Conservation (phyloP, 192 early-diverging fungal genomes). For the Obelidium mucronatum region DNA sequence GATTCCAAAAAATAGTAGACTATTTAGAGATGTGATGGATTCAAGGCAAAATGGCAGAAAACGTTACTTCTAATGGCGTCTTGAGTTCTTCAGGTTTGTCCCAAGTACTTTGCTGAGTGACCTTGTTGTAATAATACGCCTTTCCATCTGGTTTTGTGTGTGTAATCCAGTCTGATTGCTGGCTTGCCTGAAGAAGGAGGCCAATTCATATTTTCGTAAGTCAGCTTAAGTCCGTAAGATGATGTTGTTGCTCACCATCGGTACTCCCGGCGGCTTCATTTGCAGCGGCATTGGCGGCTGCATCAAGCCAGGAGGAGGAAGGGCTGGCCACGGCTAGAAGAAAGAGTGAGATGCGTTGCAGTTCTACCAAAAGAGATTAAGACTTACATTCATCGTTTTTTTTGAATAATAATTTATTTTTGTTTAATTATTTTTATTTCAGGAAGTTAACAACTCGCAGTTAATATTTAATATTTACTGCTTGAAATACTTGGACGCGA, state of each 20-base stretch:
- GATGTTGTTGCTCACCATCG: no score
- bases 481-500: no score
- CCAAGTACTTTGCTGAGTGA: conserved; percentile 84
- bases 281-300: neutral
- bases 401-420: neutral
- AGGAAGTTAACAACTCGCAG: no score
- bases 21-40: neutral
- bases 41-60: neutral
- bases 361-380: neutral
- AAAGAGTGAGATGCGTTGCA: neutral
- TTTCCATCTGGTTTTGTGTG: conserved; percentile 83
- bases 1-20: no score
- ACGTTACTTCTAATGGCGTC: conserved; percentile 71
- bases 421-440: no score
- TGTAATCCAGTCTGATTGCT: conserved; percentile 67
- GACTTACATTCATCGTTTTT: neutral
- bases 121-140: conserved; percentile 84
- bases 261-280: conserved; percentile 11
- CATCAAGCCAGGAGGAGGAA: conserved; percentile 1
- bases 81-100: conserved; percentile 94
- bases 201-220: no score
- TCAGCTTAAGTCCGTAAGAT: no score
- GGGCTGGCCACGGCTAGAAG: neutral
- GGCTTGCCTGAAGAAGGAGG: neutral
- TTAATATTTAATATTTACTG: no score